Conservation (phyloP, 2,329 filamentous ascomycete species). For the Arthroderma uncinatum region DNA sequence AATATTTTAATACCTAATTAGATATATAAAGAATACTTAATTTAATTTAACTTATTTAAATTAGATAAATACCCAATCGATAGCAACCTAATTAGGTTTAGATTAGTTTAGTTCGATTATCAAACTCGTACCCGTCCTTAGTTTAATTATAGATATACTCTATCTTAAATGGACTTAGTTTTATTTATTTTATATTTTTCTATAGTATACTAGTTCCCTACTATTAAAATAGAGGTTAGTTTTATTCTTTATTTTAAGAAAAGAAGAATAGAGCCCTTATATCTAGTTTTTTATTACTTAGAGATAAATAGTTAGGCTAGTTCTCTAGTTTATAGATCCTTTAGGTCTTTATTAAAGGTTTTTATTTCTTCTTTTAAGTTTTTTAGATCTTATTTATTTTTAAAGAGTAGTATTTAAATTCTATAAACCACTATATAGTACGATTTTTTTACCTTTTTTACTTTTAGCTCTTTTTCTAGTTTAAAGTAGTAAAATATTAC, state of each 20-base stretch:
- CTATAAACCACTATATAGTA: not conserved
- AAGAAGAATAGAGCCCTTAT: not conserved
- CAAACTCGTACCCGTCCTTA: no score
- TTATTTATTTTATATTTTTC: not conserved
- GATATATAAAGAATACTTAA: no score
- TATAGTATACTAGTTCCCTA: not conserved
- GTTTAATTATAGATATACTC: no score
- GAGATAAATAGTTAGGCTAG: not conserved
- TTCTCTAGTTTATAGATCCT: not conserved
- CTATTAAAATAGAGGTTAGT: not conserved
- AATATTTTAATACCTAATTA: no score
- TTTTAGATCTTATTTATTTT: not conserved
- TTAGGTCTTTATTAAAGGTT: not conserved
- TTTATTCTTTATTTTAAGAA: not conserved
- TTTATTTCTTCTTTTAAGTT: not conserved
- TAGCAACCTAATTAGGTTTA: no score
- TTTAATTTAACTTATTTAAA: no score
- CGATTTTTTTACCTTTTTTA: not conserved
- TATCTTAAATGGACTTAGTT: no score
- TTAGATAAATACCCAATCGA: no score
- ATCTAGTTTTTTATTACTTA: not conserved
- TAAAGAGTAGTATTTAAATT: not conserved
- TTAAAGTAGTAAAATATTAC: not conserved
- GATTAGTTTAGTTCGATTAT: no score
- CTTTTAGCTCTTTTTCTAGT: not conserved